Base-by-base conservation (phyloP, 1,139 yeast species). In the Blastobotrys buckinghamii region DNA sequence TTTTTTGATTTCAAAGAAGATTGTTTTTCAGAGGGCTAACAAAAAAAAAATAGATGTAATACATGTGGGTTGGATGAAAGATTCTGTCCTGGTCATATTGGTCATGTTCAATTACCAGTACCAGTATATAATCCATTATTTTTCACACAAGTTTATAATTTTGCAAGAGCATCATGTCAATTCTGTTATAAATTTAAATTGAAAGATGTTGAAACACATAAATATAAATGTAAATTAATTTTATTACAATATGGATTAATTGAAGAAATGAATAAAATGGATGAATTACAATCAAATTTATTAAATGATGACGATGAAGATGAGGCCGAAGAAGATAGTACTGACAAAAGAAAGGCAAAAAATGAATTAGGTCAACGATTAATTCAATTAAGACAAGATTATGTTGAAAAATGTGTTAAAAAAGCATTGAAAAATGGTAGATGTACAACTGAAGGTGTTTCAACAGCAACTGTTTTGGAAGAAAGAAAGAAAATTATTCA, bases 31-130 rank as follows among this genome's bases (percentile, higher is more conserved):
- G 33, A 12, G 33, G 33, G 7, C 13, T 13, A 20, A 41, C 47
- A 34, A 29, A 40, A 12, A 9, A 39, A 51, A 48, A 12, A 53
- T 57, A 53, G 73, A 48, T 90, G 99, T 78, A 77, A 94, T 27
- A 92, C 98, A 2, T 94, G 99, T 78, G 97, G 97, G 26, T 74
- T 92, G 55, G 96, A 89, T 65, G 97, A 92, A 59, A 81, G 86
- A 63, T 84, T 80, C 62, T 94, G 99, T 71, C 97, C 97, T 2
- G 99, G 99, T 35, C 99, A 94, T 68, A 89, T 88, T 70, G 99
- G 99, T 52, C 98, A 94, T 68, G 89, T 94, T 53, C 97, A 92
- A 66, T 77, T 94, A 58, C 98, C 98, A 9, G 84, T 88, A 37
- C 96, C 97, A 6, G 95, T 88, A 42, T 94, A 89, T 73, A 92